Base-by-base conservation (phyloP, 148 eudicot species). In the Pouteria glomerata region DNA sequence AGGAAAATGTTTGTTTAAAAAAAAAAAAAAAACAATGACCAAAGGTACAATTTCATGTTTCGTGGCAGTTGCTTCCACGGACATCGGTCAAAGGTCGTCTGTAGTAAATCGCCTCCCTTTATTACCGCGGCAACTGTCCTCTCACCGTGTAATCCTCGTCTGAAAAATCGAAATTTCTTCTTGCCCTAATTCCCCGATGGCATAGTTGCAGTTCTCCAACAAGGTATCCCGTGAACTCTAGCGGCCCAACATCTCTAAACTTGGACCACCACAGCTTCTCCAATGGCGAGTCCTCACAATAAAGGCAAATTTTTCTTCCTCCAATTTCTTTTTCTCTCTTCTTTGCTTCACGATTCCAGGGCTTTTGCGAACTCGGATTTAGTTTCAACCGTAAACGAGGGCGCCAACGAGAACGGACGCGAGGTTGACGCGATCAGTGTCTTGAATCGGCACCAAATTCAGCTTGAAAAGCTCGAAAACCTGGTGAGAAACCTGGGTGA, bases 381-480 rank as follows among this genome's bases (percentile, higher is more conserved):
- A 41, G 76, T 31, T 66, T 35, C 57, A 14, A 57, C 16, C 64
- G 81, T 84, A 12, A 18, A 55, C 34, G 78, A 75, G 27, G 39
- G 35, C 33, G 52, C 35, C 13, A 33, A 65, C 68, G 68, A 72
- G 42, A 57, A 41, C 13, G 33, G 66, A 31, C 8, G 7, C 19
- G 24, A 71, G 0, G 8, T 35, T 23, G 67, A 69, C 34, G 51
- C 34, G 29, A 41, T 34, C n/a, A n/a, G 30, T 58, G 66, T 78
- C 23, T 51, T 74, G 66, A 41, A 59, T 77, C 77, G 72, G 1
- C 90, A 82, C 47, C 86, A 86, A 75, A 60, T 80, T 67, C 96
- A 91, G 69, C 73, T 95, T 72, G 90, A 92, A 57, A 89, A 80
- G 76, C 84, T 95, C 13, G 92, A 95, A 42, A 82, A 88, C 75